These are phyloP conservation scores for Silene conica DNA, from an alignment of 148 eudicot species.

Conservation along the genomic window DNA sequence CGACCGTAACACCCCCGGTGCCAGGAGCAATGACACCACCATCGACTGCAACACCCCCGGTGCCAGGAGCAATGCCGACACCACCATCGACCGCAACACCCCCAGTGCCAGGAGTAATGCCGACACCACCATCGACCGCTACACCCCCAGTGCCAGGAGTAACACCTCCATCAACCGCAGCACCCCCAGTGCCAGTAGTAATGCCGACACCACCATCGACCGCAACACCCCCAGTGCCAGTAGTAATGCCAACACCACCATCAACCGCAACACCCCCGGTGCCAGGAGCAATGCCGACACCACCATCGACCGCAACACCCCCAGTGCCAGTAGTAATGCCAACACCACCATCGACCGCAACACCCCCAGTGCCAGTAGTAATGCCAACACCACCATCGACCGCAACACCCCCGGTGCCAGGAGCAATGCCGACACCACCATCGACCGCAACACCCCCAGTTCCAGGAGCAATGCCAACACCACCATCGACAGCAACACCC, in stretches of 20 bases:
- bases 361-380: not conserved
- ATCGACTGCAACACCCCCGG: not conserved
- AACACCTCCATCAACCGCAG: not conserved
- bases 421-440: not conserved
- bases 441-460: not conserved
- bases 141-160: not conserved
- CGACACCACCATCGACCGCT: not conserved
- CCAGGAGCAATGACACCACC: not conserved
- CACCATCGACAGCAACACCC: not conserved
- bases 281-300: not conserved
- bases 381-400: not conserved
- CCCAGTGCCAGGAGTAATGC: not conserved
- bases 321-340: slow-evolving; percentile 1
- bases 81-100: not conserved
- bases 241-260: not conserved
- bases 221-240: not conserved
- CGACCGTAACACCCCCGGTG: not conserved
- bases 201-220: slow-evolving; percentile 10
- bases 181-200: not conserved
- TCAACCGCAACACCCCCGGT: not conserved
- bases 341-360: not conserved
- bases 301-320: not conserved
- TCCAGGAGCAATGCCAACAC: not conserved
- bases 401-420: not conserved
- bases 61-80: not conserved